Evolutionary conservation across 1,284 basidiomycete species (phyloP).

Genomic region (Trichosporon asahii): DNA sequence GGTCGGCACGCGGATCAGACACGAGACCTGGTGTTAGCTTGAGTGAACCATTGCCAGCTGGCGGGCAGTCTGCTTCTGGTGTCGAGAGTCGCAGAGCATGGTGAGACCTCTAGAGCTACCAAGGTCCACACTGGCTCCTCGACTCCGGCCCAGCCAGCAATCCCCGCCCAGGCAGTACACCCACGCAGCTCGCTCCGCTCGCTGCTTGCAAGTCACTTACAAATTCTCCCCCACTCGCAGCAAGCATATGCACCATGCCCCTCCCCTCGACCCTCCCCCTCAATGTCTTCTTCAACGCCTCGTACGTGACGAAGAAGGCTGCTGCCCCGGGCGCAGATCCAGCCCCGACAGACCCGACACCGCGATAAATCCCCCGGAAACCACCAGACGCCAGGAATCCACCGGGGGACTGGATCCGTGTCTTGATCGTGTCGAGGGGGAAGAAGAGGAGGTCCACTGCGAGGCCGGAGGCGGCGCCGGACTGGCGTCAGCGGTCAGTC

Average conservation of each 20-base stretch:
- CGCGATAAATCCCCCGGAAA: constrained; percentile 88
- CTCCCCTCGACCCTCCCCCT: constrained; percentile 56
- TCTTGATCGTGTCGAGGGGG: constrained; percentile 95
- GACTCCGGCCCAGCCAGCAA: too few relatives aligned
- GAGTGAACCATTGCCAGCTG: too few relatives aligned
- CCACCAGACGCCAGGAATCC: constrained; percentile 86
- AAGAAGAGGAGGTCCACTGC: constrained; percentile 93
- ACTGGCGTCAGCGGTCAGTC: constrained; percentile 54
- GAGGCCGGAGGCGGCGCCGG: constrained; percentile 81
- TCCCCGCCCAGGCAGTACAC: too few relatives aligned
- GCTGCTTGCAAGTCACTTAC: too few relatives aligned
- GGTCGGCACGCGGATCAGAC: constrained; percentile 87
- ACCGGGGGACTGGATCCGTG: constrained; percentile 80
- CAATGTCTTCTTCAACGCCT: constrained; percentile 76
- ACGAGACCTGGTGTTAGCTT: constrained; percentile 66
- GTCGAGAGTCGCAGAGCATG: too few relatives aligned
- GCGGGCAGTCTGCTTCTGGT: too few relatives aligned
- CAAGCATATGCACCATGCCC: constrained; percentile 72
- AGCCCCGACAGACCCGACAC: constrained; percentile 89
- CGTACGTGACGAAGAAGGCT: constrained; percentile 92
- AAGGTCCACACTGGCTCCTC: too few relatives aligned
- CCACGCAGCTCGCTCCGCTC: too few relatives aligned
- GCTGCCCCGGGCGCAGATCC: constrained; percentile 96
- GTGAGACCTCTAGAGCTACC: too few relatives aligned
- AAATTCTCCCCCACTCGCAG: constrained; percentile 78